Conservation (phyloP, 2,329 filamentous ascomycete genomes). For the Botrytis medusae region DNA sequence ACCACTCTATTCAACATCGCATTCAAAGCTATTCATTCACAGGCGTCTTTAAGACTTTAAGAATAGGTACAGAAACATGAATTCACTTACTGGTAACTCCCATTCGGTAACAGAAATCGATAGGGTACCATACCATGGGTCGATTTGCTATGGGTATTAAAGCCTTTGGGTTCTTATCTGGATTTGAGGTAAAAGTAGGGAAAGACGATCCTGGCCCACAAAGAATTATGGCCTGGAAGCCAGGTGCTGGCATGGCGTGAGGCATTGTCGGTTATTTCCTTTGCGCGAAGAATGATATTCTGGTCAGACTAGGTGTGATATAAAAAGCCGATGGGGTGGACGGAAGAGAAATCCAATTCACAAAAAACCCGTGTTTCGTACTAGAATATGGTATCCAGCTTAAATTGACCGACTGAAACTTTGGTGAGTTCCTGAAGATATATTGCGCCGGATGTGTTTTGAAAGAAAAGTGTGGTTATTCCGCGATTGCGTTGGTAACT, state of each 20-base stretch:
- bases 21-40: neutral
- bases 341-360: neutral
- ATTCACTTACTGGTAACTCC: constrained; percentile 66
- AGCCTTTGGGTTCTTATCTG: constrained; percentile 78
- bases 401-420: neutral
- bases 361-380: neutral
- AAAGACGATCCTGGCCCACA: constrained; percentile 82
- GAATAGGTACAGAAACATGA: neutral
- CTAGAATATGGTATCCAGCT: neutral
- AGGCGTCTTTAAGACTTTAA: neutral
- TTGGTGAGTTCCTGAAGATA: neutral
- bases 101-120: constrained; percentile 81
- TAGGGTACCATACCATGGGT: constrained; percentile 87
- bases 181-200: constrained; percentile 77
- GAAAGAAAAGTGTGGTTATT: neutral
- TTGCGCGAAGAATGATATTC: neutral
- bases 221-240: constrained; percentile 79
- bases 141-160: constrained; percentile 79
- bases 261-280: constrained; percentile 55
- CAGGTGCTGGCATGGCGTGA: constrained; percentile 73
- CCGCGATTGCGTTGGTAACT: neutral
- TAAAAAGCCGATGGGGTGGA: neutral
- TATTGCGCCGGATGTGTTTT: neutral
- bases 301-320: neutral
- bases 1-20: neutral